A percentile compares a stretch with the other conserved stretches of the same genome.
These are phyloP conservation scores for Trichoderma aggressivum DNA, from an alignment of 2,329 filamentous ascomycete genomes.

Conservation along the genomic window DNA sequence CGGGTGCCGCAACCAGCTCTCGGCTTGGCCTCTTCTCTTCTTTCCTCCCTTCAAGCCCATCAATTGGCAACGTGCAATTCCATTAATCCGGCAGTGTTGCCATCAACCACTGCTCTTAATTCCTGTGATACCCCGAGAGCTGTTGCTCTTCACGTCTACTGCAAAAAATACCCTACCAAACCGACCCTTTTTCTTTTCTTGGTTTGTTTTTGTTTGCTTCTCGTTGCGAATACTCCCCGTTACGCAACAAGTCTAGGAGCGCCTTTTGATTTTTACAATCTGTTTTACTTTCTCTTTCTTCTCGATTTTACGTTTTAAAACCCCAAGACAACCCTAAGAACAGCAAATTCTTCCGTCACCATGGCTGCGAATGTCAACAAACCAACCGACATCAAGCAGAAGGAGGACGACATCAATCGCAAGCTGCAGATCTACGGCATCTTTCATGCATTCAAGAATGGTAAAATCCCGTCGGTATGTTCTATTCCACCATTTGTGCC, in stretches of 20 bases:
- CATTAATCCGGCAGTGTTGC: not conserved
- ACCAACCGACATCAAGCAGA: slow-evolving; percentile 68
- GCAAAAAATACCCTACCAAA: not conserved
- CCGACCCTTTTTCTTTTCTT: not conserved
- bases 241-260: not conserved
- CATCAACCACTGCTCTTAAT: not conserved
- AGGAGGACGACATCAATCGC: slow-evolving; percentile 83
- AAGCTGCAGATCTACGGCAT: slow-evolving; percentile 97
- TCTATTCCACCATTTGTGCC: not conserved
- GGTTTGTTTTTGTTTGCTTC: not conserved
- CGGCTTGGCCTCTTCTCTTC: not conserved
- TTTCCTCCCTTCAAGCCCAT: slow-evolving; percentile 14
- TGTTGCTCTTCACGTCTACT: not conserved
- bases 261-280: not conserved
- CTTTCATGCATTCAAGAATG: slow-evolving; percentile 75
- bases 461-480: slow-evolving; percentile 85
- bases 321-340: not conserved
- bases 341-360: slow-evolving; percentile 16
- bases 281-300: not conserved
- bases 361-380: slow-evolving; percentile 60
- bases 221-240: not conserved
- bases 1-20: not conserved
- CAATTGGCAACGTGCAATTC: slow-evolving; percentile 10
- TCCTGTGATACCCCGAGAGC: slow-evolving; percentile 10
- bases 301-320: not conserved